These are phyloP conservation scores for Microdochium trichocladiopsis DNA, from an alignment of 2,329 filamentous ascomycete species.

Conservation along the genomic window DNA sequence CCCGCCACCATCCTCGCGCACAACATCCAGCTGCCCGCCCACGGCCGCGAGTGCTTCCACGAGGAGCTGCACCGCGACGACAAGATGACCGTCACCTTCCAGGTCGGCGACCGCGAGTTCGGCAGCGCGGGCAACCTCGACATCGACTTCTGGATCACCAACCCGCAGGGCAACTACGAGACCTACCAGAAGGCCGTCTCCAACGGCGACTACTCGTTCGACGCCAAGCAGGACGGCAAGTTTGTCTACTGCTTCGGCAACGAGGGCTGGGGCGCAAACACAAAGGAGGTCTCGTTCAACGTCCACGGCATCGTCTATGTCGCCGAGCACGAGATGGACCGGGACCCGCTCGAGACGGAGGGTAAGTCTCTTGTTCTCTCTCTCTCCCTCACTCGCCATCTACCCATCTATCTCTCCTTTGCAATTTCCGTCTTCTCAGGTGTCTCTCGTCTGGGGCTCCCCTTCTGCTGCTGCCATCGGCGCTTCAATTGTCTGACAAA, in stretches of 20 bases:
- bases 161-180: conserved; percentile 69
- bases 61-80: conserved; percentile 88
- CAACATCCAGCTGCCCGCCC: conserved; percentile 91
- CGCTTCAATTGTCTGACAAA: conserved; percentile 3
- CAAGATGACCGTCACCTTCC: conserved; percentile 97
- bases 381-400: neutral
- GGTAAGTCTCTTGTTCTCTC: conserved; percentile 42
- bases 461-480: too few relatives aligned
- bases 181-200: conserved; percentile 75
- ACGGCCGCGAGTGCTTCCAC: conserved; percentile 97
- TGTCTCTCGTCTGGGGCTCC: too few relatives aligned
- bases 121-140: conserved; percentile 90
- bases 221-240: conserved; percentile 76
- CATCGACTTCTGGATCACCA: conserved; percentile 95
- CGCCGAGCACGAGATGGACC: conserved; percentile 73
- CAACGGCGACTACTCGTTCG: conserved; percentile 90
- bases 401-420: conserved; percentile 1
- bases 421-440: neutral
- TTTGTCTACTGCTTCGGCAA: conserved; percentile 99
- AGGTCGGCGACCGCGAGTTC: conserved; percentile 95
- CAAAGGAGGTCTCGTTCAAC: conserved; percentile 98
- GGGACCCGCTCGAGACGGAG: conserved; percentile 87
- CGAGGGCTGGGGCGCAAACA: conserved; percentile 93
- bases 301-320: conserved; percentile 98
- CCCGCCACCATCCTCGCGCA: conserved; percentile 66